Percentiles rank a stretch among this genome's conserved stretches.
Conservation (phyloP, 2,329 filamentous ascomycete species). For the Ascosphaera apis region DNA sequence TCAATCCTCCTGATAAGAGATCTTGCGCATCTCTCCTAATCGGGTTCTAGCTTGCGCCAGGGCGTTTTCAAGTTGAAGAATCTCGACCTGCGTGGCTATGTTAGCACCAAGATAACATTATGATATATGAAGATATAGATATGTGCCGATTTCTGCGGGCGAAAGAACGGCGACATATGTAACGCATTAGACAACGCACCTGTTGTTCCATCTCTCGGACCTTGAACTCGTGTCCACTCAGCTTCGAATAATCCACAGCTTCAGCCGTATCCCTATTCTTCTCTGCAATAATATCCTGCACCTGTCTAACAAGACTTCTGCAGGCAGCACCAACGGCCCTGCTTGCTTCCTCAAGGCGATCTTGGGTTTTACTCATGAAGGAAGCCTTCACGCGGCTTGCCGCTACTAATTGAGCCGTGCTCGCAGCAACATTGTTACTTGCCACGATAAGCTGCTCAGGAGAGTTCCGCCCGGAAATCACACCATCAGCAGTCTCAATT, state of each 20-base stretch:
- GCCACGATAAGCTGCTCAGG: constrained; percentile 96
- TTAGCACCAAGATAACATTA: no score
- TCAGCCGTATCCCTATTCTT: constrained; percentile 58
- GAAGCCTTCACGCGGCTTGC: constrained; percentile 90
- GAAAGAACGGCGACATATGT: no score
- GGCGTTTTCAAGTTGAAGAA: constrained; percentile 78
- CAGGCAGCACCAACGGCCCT: constrained; percentile 85
- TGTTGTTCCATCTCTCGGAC: constrained; percentile 98
- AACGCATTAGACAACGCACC: no score
- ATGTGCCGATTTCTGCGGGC: no score
- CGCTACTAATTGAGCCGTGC: constrained; percentile 87
- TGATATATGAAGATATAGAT: no score
- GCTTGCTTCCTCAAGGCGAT: constrained; percentile 69
- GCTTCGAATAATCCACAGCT: constrained; percentile 61
- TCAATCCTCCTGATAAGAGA: constrained; percentile 65
- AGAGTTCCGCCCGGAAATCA: constrained; percentile 74
- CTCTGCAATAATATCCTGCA: constrained; percentile 82
- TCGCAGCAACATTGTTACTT: constrained; percentile 88
- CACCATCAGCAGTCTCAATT: constrained; percentile 93
- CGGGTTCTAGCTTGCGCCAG: constrained; percentile 57
- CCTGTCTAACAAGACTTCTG: constrained; percentile 67
- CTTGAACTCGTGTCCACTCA: constrained; percentile 93
- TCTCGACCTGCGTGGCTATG: constrained; percentile 49
- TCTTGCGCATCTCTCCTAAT: constrained; percentile 94
- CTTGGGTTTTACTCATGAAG: constrained; percentile 95